Conservation (phyloP, 371 early-diverging fungal genomes). For the Circinella minor region DNA sequence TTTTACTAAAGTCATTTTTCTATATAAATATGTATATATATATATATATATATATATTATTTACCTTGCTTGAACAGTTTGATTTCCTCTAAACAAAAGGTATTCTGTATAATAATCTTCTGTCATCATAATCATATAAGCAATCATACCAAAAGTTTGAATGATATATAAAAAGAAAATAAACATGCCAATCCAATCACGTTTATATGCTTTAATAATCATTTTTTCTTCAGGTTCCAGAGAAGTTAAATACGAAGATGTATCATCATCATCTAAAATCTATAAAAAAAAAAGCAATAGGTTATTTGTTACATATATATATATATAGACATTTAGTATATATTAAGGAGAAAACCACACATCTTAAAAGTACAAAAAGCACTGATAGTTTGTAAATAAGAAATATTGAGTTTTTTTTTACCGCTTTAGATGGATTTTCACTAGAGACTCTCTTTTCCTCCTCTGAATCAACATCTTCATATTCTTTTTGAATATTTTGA, state of each 20-base stretch:
- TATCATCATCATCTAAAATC: constrained; percentile 2
- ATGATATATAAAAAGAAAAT: constrained; percentile 25
- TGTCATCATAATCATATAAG: constrained; percentile 39
- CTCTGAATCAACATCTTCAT: constrained; percentile 9
- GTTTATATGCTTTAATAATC: constrained; percentile 42
- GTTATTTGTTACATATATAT: too few species aligned
- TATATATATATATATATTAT: constrained; percentile 28
- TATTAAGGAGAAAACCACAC: too few species aligned
- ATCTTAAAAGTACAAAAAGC: too few species aligned
- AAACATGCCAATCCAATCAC: constrained; percentile 32
- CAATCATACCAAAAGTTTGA: constrained; percentile 43
- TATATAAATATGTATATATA: constrained; percentile 27
- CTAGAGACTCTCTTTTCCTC: constrained; percentile 17
- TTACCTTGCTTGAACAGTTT: constrained; percentile 42
- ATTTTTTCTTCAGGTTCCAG: constrained; percentile 36
- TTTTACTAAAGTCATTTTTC: too few species aligned
- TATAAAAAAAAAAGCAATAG: too few species aligned
- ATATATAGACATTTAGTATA: too few species aligned
- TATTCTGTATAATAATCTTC: constrained; percentile 43
- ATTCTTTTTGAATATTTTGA: neutral
- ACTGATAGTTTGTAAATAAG: too few species aligned
- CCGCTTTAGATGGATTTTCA: constrained; percentile 13
- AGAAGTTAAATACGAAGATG: constrained; percentile 8
- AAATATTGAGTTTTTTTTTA: neutral
- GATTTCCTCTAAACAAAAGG: constrained; percentile 33